phyloP scores from a whole-genome alignment of 768 basidiomycete genomes.

The Trichaptum fuscoviolaceum region DNA sequence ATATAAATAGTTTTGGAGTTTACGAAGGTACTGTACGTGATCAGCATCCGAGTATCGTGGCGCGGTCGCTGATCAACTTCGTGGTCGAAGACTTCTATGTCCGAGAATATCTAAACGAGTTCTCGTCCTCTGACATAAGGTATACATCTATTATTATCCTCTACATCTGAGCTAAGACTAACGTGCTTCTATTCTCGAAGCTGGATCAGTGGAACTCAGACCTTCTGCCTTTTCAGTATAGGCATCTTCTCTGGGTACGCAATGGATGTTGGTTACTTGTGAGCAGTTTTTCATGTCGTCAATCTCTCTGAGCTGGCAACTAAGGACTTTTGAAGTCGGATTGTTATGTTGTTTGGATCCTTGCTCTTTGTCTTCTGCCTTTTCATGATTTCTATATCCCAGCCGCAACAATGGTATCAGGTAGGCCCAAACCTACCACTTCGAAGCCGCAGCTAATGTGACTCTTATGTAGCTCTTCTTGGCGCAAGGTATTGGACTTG shows the following conservation, averaged over 20 bases:
- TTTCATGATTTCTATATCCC: conserved; percentile 34
- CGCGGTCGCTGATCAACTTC: neutral
- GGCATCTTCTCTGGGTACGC: conserved; percentile 26
- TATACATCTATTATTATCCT: neutral
- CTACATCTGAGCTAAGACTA: neutral
- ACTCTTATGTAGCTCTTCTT: conserved; percentile 33
- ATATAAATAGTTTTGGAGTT: conserved; percentile 26
- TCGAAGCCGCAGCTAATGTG: conserved; percentile 1
- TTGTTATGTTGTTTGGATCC: conserved; percentile 20
- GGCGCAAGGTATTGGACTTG: conserved; percentile 37
- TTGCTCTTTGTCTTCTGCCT: conserved; percentile 24
- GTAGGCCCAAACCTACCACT: conserved; percentile 14
- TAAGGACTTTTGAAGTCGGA: conserved; percentile 21
- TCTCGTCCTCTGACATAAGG: conserved; percentile 23
- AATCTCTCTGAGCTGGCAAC: conserved; percentile 6
- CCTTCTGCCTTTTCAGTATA: conserved; percentile 26
- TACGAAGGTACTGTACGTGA: conserved; percentile 25
- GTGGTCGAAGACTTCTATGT: conserved; percentile 17
- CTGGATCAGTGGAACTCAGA: conserved; percentile 29
- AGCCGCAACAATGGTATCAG: conserved; percentile 31
- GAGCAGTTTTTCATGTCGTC: conserved; percentile 5
- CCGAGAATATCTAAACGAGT: conserved; percentile 25
- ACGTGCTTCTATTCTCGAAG: conserved; percentile 14
- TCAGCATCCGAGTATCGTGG: conserved; percentile 2
- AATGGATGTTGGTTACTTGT: conserved; percentile 29